These are phyloP conservation scores for Mycena citricolor DNA, from an alignment of 1,284 basidiomycete species.

Conservation along the genomic window DNA sequence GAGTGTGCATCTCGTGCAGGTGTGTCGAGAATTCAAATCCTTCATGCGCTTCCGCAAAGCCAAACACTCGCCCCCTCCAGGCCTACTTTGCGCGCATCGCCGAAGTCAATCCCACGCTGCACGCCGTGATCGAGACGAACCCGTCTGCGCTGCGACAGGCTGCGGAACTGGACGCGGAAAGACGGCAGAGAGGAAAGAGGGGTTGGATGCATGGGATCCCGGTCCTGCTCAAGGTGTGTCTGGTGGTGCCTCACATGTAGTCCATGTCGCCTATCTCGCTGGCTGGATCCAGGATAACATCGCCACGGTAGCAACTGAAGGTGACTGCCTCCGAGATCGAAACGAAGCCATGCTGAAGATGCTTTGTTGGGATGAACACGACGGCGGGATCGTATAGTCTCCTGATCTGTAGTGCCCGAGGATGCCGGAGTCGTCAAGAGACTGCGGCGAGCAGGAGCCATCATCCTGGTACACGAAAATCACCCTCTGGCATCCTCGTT, in stretches of 20 bases:
- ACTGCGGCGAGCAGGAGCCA: conserved; percentile 62
- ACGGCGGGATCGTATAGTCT: conserved; percentile 61
- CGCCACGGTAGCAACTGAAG: conserved; percentile 18
- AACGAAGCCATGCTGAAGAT: conserved; percentile 49
- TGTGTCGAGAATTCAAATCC: conserved; percentile 24
- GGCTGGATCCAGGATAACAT: conserved; percentile 31
- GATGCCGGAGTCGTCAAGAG: conserved; percentile 61
- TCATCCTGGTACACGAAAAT: conserved; percentile 51
- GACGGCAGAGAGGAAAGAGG: too few species aligned
- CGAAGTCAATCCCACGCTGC: conserved; percentile 63
- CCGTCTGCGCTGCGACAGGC: conserved; percentile 58
- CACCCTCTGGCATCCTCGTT: too few species aligned
- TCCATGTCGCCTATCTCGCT: conserved; percentile 20
- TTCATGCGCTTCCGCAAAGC: background rate
- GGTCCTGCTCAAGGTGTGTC: too few species aligned
- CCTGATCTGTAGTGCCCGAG: conserved; percentile 49
- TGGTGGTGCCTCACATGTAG: too few species aligned
- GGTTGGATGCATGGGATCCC: too few species aligned
- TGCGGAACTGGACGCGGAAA: conserved; percentile 52
- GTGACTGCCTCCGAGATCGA: background rate
- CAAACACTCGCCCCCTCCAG: conserved; percentile 31
- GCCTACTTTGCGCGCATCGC: conserved; percentile 69
- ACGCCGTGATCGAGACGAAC: conserved; percentile 63
- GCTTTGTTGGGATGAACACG: too few species aligned
- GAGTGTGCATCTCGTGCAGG: conserved; percentile 67